Evolutionary conservation across 176 grass and related monocot species (phyloP).

Genomic region (Triticum aestivum): IWGSC_CS_RefSeq_v2.1 NC_057802.1:318940658-318941157

Average conservation of each 20-base stretch:
- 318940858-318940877: conserved; percentile 76
- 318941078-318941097: conserved; percentile 29
- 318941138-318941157: conserved; percentile 36
- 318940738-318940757: conserved; percentile 90
- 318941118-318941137: conserved; percentile 37
- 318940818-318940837: conserved; percentile 54
- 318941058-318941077: conserved; percentile 17
- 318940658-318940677: conserved; percentile 62
- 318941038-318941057: conserved; percentile 56
- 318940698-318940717: conserved; percentile 80
- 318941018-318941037: conserved; percentile 49
- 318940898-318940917: conserved; percentile 66
- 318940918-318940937: conserved; percentile 82
- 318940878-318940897: conserved; percentile 67
- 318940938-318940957: conserved; percentile 88
- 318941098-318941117: conserved; percentile 39
- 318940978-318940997: conserved; percentile 64
- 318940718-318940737: conserved; percentile 84
- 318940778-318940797: conserved; percentile 52
- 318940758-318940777: conserved; percentile 77
- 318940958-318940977: conserved; percentile 77
- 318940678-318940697: conserved; percentile 74
- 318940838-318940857: conserved; percentile 71
- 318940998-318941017: conserved; percentile 44
- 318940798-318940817: conserved; percentile 60